Conservation (phyloP, 2,329 filamentous ascomycete genomes). For the Paracoccidioides lutzii region DNA sequence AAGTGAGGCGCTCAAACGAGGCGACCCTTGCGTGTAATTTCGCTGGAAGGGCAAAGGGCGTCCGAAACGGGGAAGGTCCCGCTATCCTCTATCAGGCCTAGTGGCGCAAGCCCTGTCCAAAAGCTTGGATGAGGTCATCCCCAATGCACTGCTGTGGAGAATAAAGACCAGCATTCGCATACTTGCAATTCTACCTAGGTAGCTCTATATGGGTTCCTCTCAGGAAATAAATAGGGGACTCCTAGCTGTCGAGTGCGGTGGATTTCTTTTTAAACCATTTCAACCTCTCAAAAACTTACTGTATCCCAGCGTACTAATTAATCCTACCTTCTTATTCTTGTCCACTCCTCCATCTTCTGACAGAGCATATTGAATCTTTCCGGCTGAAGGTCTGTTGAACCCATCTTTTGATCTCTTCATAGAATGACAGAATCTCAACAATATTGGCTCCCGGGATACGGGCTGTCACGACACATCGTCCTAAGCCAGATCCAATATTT, state of each 20-base stretch:
- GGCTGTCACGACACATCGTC: constrained; percentile 37
- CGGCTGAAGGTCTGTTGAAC: constrained; percentile 4
- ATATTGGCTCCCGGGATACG: constrained; percentile 38
- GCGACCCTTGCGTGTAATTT: neutral
- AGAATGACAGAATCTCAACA: constrained; percentile 29
- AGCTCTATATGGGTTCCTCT: neutral
- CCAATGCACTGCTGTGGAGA: neutral
- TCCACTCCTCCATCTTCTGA: no score
- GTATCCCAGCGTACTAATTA: neutral
- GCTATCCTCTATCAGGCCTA: neutral
- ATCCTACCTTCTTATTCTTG: neutral
- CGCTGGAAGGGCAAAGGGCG: neutral
- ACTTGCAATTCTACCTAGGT: neutral
- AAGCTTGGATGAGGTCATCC: neutral
- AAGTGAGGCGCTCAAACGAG: constrained; percentile 1
- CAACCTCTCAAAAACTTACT: neutral
- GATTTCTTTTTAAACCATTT: neutral
- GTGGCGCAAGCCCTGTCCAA: neutral
- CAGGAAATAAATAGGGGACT: neutral
- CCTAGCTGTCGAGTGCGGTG: neutral
- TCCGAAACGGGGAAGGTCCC: neutral
- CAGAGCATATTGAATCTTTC: neutral
- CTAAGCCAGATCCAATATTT: constrained; percentile 38
- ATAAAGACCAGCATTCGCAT: neutral
- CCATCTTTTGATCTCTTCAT: neutral